These are phyloP conservation scores for Eimeria zaria DNA, from an alignment of 169 alveolate genomes.

Conservation along the genomic window DNA sequence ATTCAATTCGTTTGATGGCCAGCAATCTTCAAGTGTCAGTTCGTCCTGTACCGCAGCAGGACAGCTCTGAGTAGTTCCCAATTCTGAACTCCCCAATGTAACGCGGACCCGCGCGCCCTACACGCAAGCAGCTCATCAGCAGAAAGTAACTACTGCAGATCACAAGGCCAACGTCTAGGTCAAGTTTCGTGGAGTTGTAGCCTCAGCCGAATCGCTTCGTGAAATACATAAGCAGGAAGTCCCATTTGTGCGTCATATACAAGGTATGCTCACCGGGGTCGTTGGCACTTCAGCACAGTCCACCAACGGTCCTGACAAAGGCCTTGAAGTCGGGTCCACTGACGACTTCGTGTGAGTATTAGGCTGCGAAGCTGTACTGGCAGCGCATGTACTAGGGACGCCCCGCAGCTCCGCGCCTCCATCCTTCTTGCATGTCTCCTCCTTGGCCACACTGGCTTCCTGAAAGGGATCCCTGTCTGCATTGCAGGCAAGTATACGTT, in stretches of 20 bases:
- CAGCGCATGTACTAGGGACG: background rate
- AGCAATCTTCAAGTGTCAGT: conserved; percentile 45
- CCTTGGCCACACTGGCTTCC: background rate
- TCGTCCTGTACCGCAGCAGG: background rate
- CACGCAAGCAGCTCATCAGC: background rate
- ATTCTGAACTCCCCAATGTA: background rate
- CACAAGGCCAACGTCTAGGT: background rate
- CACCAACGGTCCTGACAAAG: background rate
- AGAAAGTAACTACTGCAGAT: background rate
- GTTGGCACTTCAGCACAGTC: background rate
- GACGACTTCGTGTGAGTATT: background rate
- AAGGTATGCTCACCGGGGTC: background rate
- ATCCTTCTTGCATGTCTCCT: background rate
- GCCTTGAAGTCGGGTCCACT: background rate
- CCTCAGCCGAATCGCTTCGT: background rate
- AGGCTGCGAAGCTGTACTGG: background rate
- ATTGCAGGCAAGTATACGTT: conserved; percentile 34
- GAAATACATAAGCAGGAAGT: background rate
- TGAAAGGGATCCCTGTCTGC: background rate
- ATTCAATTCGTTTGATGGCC: conserved; percentile 42
- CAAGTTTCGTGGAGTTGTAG: background rate
- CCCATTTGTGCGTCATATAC: background rate
- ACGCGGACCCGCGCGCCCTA: background rate
- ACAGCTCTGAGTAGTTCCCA: background rate
- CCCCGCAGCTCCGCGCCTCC: background rate